Evolutionary conservation across 2,329 filamentous ascomycete genomes (phyloP), one percentile per base, ranked within the genome.

Genomic region (Malbranchea zuffiana): DNA sequence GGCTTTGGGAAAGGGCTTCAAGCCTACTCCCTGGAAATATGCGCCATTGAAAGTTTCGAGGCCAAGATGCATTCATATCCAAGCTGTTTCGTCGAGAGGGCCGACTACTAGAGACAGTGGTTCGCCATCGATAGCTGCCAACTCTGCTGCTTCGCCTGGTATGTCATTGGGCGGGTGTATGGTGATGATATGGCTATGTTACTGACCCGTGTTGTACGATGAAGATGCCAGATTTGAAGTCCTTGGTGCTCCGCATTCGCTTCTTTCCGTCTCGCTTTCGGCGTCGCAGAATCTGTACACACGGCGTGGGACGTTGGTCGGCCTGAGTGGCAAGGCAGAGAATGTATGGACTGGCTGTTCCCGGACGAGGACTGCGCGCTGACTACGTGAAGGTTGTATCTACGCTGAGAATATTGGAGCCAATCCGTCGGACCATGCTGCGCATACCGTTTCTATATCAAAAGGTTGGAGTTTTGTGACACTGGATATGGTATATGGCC

Each of bases 371-470:
- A 20, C 38, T 18, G 27, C 21, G 15, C 39, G 10, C 26, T 30
- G 12, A 32, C 39, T 39, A 23, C 40, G 32, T 18, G 16, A 50
- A 92, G 84, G 80, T 84, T 11, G 74, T 92, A 60, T 96, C 90
- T 2, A 92, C 85, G 0, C 72, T 98, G 41, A 87, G 86, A 29
- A 62, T 95, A 35, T 75, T 96, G 38, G 81, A 86, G 42, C 90
- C 90, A 11, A 72, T 94, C 53, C 74, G 78, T 41, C 78, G 90
- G 58, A 80, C 81, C 16, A 61, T 78, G 32, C 73, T 93, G 18
- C 85, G 87, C 47, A 81, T 96, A 34, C 90, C 90, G 1, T 98
- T 98, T 62, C 72, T 98, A 43, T 96, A 96, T 64, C 88, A 96
- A 63, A 72, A 71, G 55, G 65, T 68, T 39, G 30, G 42, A 35